These are phyloP conservation scores for Auxenochlorella pyrenoidosa DNA, from an alignment of 139 green algal species.

Conservation along the genomic window DNA sequence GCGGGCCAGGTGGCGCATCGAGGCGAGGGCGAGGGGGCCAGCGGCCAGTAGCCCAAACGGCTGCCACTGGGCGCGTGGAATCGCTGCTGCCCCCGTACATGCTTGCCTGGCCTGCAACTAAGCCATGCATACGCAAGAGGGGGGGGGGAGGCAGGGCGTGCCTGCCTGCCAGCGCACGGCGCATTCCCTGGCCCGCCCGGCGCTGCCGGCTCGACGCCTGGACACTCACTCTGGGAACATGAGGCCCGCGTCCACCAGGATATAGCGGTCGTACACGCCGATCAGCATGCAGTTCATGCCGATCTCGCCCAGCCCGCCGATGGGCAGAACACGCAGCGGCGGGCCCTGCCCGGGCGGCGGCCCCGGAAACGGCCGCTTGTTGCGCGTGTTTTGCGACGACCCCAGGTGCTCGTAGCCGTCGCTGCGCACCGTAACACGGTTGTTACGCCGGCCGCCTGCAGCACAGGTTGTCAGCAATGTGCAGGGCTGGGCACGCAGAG, in stretches of 20 bases:
- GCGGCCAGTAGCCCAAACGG: too few species aligned
- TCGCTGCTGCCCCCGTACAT: too few species aligned
- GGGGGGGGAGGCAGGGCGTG: neutral
- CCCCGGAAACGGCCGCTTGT: conserved; percentile 61
- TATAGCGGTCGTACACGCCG: conserved; percentile 95
- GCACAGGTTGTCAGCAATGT: neutral
- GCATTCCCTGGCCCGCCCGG: neutral
- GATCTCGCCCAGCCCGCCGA: conserved; percentile 98
- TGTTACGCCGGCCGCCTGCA: conserved; percentile 17
- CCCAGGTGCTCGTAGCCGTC: conserved; percentile 85
- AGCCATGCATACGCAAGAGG: neutral
- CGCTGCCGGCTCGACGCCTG: too few species aligned
- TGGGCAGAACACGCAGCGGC: conserved; percentile 93
- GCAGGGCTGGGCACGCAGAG: neutral
- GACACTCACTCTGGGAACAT: conserved; percentile 97
- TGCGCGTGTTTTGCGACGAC: conserved; percentile 53
- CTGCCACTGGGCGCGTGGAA: too few species aligned
- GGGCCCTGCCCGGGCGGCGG: conserved; percentile 75
- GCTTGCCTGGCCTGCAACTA: too few species aligned
- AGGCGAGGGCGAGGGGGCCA: too few species aligned
- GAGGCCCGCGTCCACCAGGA: conserved; percentile 98
- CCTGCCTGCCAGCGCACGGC: neutral
- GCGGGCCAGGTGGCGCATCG: too few species aligned
- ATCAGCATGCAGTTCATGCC: conserved; percentile 99
- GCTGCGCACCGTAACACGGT: conserved; percentile 11